phyloP scores from a whole-genome alignment of 768 basidiomycete species.

The Boletus huronensis region DNA sequence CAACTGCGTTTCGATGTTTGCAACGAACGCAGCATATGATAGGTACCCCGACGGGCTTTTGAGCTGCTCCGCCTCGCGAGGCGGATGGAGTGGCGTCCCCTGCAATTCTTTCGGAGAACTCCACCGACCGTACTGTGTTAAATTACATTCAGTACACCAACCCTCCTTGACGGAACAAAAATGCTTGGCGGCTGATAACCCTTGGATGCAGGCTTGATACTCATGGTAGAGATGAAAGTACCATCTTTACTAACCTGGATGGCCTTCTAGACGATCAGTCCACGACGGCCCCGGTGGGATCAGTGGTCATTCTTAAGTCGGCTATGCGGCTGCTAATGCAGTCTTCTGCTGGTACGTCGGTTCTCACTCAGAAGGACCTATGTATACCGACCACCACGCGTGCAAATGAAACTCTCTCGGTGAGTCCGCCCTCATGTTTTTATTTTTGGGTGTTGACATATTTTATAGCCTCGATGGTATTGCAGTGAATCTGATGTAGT shows the following conservation, averaged over 20 bases:
- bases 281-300: background rate
- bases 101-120: background rate
- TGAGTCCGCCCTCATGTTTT: background rate
- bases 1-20: background rate
- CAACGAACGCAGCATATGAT: background rate
- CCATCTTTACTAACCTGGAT: background rate
- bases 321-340: background rate
- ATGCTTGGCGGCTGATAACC: background rate
- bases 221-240: background rate
- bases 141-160: background rate
- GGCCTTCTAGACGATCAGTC: background rate
- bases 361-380: background rate
- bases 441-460: background rate
- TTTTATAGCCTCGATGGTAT: background rate
- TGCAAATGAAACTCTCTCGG: background rate
- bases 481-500: background rate
- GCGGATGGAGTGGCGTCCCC: background rate
- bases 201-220: background rate
- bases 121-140: background rate
- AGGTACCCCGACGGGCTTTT: background rate
- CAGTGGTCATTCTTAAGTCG: background rate
- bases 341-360: background rate
- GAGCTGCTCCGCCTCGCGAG: background rate
- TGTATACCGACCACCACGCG: too few species aligned
- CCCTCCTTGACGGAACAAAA: background rate